Evolutionary conservation across 768 basidiomycete genomes (phyloP).

Genomic region (Grammothele lineata): DNA sequence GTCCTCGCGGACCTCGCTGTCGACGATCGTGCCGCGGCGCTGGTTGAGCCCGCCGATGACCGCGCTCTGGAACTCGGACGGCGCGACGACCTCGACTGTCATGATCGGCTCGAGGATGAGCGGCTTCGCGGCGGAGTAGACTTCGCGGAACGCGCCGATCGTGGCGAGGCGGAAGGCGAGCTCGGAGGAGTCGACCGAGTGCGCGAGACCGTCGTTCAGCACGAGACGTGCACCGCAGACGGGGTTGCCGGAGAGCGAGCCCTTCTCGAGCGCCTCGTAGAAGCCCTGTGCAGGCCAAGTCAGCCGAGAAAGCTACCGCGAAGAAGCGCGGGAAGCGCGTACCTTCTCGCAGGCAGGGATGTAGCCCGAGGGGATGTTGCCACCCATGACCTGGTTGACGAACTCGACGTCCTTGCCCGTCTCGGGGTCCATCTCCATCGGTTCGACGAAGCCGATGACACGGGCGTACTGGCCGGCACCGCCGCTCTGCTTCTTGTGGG

Average conservation of each 20-base stretch:
- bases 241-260: constrained; percentile 81
- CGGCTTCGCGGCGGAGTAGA: constrained; percentile 69
- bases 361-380: constrained; percentile 84
- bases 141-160: constrained; percentile 90
- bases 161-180: constrained; percentile 90
- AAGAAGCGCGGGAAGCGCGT: background rate
- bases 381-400: constrained; percentile 86
- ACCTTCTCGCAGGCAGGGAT: constrained; percentile 97
- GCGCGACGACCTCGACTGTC: constrained; percentile 96
- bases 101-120: constrained; percentile 97
- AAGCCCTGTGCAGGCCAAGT: constrained; percentile 65
- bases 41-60: constrained; percentile 95
- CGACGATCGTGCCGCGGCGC: constrained; percentile 89
- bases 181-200: constrained; percentile 95
- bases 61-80: constrained; percentile 90
- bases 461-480: constrained; percentile 97
- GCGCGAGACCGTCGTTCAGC: constrained; percentile 87
- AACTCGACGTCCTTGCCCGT: constrained; percentile 83
- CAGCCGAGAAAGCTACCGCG: background rate
- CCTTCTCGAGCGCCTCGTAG: constrained; percentile 90
- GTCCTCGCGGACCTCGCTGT: constrained; percentile 95
- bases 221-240: constrained; percentile 85
- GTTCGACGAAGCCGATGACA: constrained; percentile 87
- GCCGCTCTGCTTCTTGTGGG: constrained; percentile 97
- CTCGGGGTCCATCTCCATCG: constrained; percentile 70